Base-by-base conservation (phyloP, 2,329 filamentous ascomycete species). In the Pestalotiopsis sp. region DNA sequence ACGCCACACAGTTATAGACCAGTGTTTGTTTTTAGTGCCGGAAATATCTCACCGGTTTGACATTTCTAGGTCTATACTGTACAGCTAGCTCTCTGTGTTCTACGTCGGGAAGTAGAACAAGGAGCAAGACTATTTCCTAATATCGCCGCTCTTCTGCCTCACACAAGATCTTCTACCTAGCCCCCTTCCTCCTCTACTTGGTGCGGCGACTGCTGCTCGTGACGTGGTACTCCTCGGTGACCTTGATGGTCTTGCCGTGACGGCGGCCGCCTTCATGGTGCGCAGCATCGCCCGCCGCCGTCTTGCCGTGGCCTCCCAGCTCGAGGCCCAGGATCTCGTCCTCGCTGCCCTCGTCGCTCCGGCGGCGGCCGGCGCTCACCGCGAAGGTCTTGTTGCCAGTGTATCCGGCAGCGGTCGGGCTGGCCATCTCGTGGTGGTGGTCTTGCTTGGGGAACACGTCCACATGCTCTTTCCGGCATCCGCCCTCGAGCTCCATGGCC, bases 221-320 rank as follows among this genome's bases (percentile, higher is more conserved):
- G 20, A 64, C 61, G n/a, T 64, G 61, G 25, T 64, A 64, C 39
- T 64, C 61, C 39, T 64, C 61, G 2, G 39, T 49, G 17, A 64
- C 41, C 25, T 31, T 45, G 20, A 64, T 64, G 27, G n/a, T 13
- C 27, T 62, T 62, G 20, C 36, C 41, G 49, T 36, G 20, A 7
- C 57, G 57, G 4, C 27, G 13, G 25, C 23, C 27, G 9, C 57
- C 23, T 4, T 27, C 20, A 4, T 59, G 23, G 14, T 23, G 31
- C 31, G 31, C 31, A 62, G 27, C 23, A 17, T 31, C 17, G 14
- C 38, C 59, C 59, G 36, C 39, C 14, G 23, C 23, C n/a, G 27
- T n/a, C 12, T 20, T 62, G 11, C 38, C 14, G 12, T 20, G n/a
- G 9, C 27, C 27, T 20, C 20, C 59, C 14, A n/a, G 9, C 14